Evolutionary conservation across 1,139 yeast species (phyloP).

Genomic region (Scheffersomyces illinoinensis): DNA sequence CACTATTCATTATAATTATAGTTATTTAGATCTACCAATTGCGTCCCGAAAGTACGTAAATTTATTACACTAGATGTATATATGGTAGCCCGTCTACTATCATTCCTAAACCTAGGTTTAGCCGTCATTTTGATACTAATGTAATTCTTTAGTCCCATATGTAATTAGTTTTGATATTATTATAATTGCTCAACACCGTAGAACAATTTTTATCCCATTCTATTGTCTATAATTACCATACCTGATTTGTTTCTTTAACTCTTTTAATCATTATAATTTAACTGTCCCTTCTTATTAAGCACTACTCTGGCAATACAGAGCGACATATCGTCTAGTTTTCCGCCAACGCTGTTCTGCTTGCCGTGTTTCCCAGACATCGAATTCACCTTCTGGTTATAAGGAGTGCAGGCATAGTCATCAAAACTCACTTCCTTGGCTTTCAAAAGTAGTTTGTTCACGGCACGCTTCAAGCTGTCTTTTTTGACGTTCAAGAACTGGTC

Average conservation of each 20-base stretch:
- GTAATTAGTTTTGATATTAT: too few species aligned
- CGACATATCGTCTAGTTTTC: slow-evolving; percentile 58
- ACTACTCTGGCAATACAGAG: slow-evolving; percentile 50
- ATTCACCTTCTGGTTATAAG: slow-evolving; percentile 55
- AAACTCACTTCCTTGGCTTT: slow-evolving; percentile 53
- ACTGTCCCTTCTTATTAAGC: slow-evolving; percentile 12
- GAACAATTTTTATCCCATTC: not conserved
- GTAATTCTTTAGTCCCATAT: not conserved
- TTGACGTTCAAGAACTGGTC: slow-evolving; percentile 30
- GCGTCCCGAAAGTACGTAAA: not conserved
- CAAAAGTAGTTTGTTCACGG: slow-evolving; percentile 40
- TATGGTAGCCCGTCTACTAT: not conserved
- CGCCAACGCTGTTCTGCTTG: slow-evolving; percentile 46
- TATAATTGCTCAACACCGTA: not conserved
- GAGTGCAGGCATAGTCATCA: slow-evolving; percentile 56
- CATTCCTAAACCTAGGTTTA: not conserved
- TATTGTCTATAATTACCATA: not conserved
- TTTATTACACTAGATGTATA: not conserved
- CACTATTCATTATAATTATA: not conserved
- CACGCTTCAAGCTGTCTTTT: slow-evolving; percentile 33
- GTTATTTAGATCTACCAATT: too few species aligned
- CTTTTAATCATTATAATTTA: not conserved
- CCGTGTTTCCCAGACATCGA: slow-evolving; percentile 38
- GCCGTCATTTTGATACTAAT: not conserved
- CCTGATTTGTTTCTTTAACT: not conserved